Percentiles rank a stretch among this genome's conserved stretches.
Evolutionary conservation across 2,329 filamentous ascomycete genomes (phyloP).

Genomic region (Pseudogymnoascus sp.): DNA sequence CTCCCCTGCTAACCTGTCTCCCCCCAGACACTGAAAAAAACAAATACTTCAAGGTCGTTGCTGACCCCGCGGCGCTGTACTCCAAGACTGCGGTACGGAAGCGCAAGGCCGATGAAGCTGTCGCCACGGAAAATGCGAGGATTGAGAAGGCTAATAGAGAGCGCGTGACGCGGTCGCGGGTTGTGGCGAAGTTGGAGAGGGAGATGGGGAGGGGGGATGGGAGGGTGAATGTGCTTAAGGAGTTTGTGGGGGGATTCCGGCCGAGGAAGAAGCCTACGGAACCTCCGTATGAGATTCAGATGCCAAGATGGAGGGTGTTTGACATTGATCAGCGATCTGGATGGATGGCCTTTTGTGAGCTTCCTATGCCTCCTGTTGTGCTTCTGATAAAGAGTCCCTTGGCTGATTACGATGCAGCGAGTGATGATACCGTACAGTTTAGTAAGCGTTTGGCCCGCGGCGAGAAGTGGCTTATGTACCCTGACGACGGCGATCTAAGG

Average conservation of each 20-base stretch:
- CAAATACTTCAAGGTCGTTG: constrained; percentile 61
- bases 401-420: not conserved
- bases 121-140: constrained; percentile 10
- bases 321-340: not conserved
- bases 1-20: not conserved
- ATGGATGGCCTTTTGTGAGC: not conserved
- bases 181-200: not conserved
- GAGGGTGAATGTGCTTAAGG: constrained; percentile 12
- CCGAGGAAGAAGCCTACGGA: constrained; percentile 32
- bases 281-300: not conserved
- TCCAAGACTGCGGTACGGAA: constrained; percentile 50
- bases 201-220: constrained; percentile 14
- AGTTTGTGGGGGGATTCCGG: constrained; percentile 28
- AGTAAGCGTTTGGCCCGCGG: no score
- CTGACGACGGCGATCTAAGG: not conserved
- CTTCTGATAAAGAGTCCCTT: not conserved
- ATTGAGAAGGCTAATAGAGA: constrained; percentile 11
- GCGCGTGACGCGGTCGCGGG: constrained; percentile 17
- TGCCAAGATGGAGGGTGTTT: not conserved
- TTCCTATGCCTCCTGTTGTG: not conserved
- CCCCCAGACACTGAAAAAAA: constrained; percentile 45
- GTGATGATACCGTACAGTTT: not conserved
- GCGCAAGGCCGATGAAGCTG: constrained; percentile 39
- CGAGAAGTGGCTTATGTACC: not conserved
- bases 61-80: constrained; percentile 46